phyloP scores from a whole-genome alignment of 345 rosid species.

The Murraya paniculata region DNA sequence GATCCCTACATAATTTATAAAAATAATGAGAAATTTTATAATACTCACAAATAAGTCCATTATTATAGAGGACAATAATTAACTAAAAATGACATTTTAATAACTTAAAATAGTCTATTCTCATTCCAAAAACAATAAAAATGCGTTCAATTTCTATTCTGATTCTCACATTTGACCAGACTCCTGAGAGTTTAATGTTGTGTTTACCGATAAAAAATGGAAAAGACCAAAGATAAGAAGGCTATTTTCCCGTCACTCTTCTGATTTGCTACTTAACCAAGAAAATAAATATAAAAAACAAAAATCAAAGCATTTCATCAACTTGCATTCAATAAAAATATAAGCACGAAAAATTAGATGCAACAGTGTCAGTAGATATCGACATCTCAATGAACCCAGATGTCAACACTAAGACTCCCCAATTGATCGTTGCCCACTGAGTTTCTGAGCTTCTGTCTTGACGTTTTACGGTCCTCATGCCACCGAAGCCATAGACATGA shows the following conservation, averaged over 20 bases:
- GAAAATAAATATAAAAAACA: background rate
- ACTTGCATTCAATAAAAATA: background rate
- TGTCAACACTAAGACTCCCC: conserved; percentile 27
- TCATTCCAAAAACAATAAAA: too few species aligned
- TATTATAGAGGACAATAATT: too few species aligned
- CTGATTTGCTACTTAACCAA: background rate
- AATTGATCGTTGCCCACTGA: conserved; percentile 18
- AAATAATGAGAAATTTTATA: too few species aligned
- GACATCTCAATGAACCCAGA: conserved; percentile 30
- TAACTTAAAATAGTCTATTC: too few species aligned
- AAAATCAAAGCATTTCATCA: background rate
- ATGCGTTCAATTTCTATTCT: too few species aligned
- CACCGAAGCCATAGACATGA: conserved; percentile 32
- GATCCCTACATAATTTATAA: too few species aligned
- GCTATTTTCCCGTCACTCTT: background rate
- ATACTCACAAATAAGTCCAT: too few species aligned
- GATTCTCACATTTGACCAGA: too few species aligned
- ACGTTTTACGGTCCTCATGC: conserved; percentile 21
- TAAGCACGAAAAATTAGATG: background rate
- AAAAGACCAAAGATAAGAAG: too few species aligned
- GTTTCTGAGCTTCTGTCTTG: conserved; percentile 23
- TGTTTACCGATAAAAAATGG: too few species aligned
- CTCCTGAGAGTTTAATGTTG: too few species aligned
- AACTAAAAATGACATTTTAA: too few species aligned
- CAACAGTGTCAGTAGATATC: background rate